Evolutionary conservation across 1,284 basidiomycete species (phyloP), one percentile per base, ranked within the genome.

Genomic region (Apiotrichum domesticum): DNA sequence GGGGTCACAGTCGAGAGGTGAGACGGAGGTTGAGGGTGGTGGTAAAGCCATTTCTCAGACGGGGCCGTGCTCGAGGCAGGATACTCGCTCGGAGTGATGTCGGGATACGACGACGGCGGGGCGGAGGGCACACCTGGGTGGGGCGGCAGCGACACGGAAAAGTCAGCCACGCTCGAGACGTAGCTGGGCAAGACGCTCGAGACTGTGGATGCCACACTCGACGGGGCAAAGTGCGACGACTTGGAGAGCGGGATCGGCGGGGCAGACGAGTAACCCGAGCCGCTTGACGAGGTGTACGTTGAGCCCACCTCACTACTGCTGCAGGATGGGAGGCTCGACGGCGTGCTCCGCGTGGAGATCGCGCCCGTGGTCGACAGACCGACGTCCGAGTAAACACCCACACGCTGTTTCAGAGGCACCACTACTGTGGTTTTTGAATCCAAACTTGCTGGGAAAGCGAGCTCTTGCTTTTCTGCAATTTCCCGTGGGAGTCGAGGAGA

Each of bases 121-220:
- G 47, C 47, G 1, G 47, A 49, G 3, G 47, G 47, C 47, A 40
- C 14, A 4, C 4, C 4, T 0, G 47, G 47, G 47, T 49, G 47
- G 14, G 5, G 4, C 4, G 37, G 47, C 10, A 21, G 6, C 14
- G 47, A 21, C 4, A 49, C 47, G 14, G 21, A 4, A 21, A 37
- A 49, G 2, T 35, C 93, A 3, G 85, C 87, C 66, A 40, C 47
- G 10, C 47, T 49, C 9, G 47, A 49, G 14, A 49, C 35, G n/a
- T 42, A 42, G n/a, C 11, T 42, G 10, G 13, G 13, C 41, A 42
- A 9, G 11, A n/a, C 41, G 37, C 47, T 49, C 15, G 47, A 49
- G 4, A 49, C 46, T 3, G n/a, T 9, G n/a, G 46, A 47, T 6
- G n/a, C 46, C 2, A 21, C 35, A 6, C 15, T 49, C 21, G 47